Evolutionary conservation across 192 early-diverging fungal species (phyloP), one percentile per base, ranked within the genome.

Genomic region (Linnemannia zychae): DNA sequence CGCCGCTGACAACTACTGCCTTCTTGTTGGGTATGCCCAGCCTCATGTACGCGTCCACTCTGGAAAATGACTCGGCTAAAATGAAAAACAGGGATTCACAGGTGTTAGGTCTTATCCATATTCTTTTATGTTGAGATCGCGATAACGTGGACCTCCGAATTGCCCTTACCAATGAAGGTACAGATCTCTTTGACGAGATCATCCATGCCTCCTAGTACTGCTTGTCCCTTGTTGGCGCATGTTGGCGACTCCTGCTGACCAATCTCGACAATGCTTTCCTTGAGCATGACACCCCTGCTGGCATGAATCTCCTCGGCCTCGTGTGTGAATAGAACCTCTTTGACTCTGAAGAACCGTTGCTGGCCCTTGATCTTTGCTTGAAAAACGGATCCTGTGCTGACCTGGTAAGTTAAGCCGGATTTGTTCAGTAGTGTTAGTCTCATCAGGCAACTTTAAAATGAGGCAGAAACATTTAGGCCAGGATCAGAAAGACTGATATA

Each of bases 1-100:
- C 83, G 17, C 91, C 90, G 24, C 74, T 80, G 44, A 92, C 67
- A 28, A 92, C 52, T 2, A 88, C 57, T 3, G 91, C 87, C 52
- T 87, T 88, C 20, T 77, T 86, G 78, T 87, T 80, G 15, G 87
- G 78, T 53, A 92, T 90, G 38, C 72, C 65, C 7, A 91, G 72
- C 7, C 72, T 52, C 24, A 60, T 72, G 33, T 85, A 85, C 5
- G 83, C 77, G 20, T 79, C 68, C 9, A 53, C 68, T 16, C 52
- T 57, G 31, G 68, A 40, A 34, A 79, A 79, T 3, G 76, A 78
- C 15, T 85, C 83, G 28, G 50, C 83, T 85, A 66, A n/a, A 1
- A 33, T 31, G n/a, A 60, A 20, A 63, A 63, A 31, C 5, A 70
- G 17, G n/a, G 9, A 52, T 33, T 66, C 34, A 77, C 12, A 44